Base-by-base conservation (phyloP, 1,284 basidiomycete genomes). In the Boletus sp. region DNA sequence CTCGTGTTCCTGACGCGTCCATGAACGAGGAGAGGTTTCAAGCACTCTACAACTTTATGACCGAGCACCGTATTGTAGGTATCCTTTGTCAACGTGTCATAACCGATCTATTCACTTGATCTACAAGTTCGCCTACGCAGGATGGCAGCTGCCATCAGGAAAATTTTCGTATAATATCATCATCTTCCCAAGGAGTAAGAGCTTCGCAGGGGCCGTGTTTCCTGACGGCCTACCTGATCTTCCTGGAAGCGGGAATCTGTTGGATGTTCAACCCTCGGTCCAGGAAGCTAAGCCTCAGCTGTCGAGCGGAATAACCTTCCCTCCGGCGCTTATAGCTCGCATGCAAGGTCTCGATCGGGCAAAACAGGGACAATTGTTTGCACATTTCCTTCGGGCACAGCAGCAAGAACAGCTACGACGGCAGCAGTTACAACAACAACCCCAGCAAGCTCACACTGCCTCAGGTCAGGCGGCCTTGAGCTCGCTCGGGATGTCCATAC, bases 141-240 rank as follows among this genome's bases (percentile, higher is more conserved):
- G 73, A 14, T 87, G 84, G 81, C 67, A 65, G 3, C 64, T 71
- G 7, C 74, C 76, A 0, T 69, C 68, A 16, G 75, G 75, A 1
- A 57, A 53, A 4, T 66, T 69, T 26, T 69, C 70, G 26, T 72
- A 72, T 39, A 80, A 77, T 37, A 66, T 80, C 2, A 62, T 86
- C 6, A 65, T 87, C 25, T 79, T 84, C 55, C 66, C 77, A 2
- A 46, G 71, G 16, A 34, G 26, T 10, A 54, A 52, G 8, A 52
- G 58, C 17, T 64, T 84, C 13, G 67, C 64, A 3, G 81, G 75
- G 8, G 76, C 75, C 0, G 73, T 76, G 45, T 87, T 85, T 59
- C 75, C 77, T 0, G 74, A 69, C 0, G 81, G 81, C 2, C 67
- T 87, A 22, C 80, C 84, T 2, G 80, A 82, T 46, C 52, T 73